A percentile compares a stretch with the other conserved stretches of the same genome.
These are phyloP conservation scores for Pulveroboletus sp. DNA, from an alignment of 768 basidiomycete genomes.

Conservation along the genomic window DNA sequence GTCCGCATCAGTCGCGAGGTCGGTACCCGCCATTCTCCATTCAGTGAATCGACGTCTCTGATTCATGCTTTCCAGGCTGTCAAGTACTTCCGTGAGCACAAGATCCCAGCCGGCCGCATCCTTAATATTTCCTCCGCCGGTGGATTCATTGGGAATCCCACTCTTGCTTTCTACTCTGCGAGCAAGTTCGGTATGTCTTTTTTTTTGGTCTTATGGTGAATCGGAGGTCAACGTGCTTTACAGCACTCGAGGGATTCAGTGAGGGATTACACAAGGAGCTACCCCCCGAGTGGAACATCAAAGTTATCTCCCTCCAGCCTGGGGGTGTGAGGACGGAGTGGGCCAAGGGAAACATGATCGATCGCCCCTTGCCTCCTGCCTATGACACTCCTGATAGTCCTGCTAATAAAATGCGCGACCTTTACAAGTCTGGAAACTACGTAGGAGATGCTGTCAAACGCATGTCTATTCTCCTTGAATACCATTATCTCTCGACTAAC, in stretches of 20 bases:
- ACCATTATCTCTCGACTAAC: background rate
- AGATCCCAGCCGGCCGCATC: constrained; percentile 19
- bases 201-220: background rate
- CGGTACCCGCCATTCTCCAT: background rate
- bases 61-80: constrained; percentile 14
- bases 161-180: constrained; percentile 19
- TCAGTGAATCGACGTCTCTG: background rate
- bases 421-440: too few relatives aligned
- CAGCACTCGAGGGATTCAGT: constrained; percentile 26
- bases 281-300: constrained; percentile 25
- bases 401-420: too few relatives aligned
- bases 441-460: constrained; percentile 12
- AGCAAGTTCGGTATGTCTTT: constrained; percentile 24
- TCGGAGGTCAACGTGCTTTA: background rate
- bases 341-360: too few relatives aligned
- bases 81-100: constrained; percentile 29
- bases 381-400: too few relatives aligned
- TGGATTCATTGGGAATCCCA: constrained; percentile 16
- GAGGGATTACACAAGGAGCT: constrained; percentile 23
- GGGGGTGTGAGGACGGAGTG: constrained; percentile 3
- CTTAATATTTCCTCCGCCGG: constrained; percentile 20
- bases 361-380: too few relatives aligned
- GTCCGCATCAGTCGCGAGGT: constrained; percentile 24
- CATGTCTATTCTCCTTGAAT: background rate
- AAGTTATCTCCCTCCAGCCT: constrained; percentile 19